phyloP scores from a whole-genome alignment of 441 rosid genomes.

The Gossypium lobatum region DNA sequence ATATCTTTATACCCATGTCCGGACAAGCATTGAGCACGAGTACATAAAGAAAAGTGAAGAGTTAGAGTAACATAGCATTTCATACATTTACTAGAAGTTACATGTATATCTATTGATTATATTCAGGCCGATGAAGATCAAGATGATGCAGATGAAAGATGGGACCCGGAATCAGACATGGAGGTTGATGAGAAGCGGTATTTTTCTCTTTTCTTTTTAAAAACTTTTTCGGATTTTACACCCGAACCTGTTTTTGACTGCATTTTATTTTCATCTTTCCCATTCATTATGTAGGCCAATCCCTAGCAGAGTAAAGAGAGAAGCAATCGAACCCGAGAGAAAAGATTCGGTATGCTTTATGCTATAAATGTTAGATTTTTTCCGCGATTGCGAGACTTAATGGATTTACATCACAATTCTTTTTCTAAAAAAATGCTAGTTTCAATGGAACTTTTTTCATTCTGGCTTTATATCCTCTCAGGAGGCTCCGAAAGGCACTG shows the following conservation, averaged over 20 bases:
- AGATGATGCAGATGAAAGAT: conserved; percentile 52
- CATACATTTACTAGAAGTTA: conserved; percentile 3
- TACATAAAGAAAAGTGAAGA: background rate
- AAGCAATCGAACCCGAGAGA: conserved; percentile 50
- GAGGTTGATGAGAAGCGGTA: conserved; percentile 46
- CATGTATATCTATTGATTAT: background rate
- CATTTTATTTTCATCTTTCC: background rate
- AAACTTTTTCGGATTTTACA: background rate
- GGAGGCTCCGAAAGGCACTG: conserved; percentile 49
- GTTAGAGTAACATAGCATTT: background rate
- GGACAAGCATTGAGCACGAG: background rate
- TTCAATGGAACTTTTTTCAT: background rate
- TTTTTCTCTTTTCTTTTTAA: background rate
- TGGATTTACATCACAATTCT: background rate
- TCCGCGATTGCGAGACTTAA: background rate
- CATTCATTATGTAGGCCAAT: conserved; percentile 48
- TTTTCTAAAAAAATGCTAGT: background rate
- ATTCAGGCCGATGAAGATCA: conserved; percentile 57
- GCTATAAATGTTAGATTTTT: background rate
- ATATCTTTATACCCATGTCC: background rate
- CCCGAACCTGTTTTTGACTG: background rate
- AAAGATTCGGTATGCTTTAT: conserved; percentile 50
- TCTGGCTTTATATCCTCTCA: conserved; percentile 16
- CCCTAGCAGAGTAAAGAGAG: conserved; percentile 71
- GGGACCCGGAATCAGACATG: conserved; percentile 58